Evolutionary conservation across 306 rosid genomes (phyloP).

Genomic region (Dryas drummondii): DNA sequence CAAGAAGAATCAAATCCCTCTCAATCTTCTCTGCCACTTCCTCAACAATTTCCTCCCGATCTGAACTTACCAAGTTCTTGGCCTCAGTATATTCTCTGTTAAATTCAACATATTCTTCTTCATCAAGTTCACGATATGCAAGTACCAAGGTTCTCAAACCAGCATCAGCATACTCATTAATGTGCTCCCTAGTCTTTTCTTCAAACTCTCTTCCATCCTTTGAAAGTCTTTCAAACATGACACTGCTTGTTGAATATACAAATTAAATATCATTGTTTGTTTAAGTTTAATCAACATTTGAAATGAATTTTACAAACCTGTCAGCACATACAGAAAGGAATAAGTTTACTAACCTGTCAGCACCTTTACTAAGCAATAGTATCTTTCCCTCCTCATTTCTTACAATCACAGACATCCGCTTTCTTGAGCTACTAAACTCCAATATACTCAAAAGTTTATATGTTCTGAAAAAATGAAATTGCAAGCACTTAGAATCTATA

Average conservation of each 20-base stretch:
- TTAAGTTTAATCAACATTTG: neutral
- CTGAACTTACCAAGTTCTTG: constrained; percentile 74
- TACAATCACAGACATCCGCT: constrained; percentile 89
- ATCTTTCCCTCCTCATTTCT: constrained; percentile 68
- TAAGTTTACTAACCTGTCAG: constrained; percentile 79
- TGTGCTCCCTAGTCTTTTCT: constrained; percentile 66
- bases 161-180: constrained; percentile 91
- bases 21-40: constrained; percentile 62
- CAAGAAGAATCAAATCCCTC: constrained; percentile 89
- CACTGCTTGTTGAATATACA: constrained; percentile 51
- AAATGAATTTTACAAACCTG: neutral
- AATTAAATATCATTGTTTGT: constrained; percentile 6
- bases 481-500: constrained; percentile 16
- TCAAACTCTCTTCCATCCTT: constrained; percentile 75
- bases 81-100: constrained; percentile 63
- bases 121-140: constrained; percentile 74
- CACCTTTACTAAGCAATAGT: constrained; percentile 81
- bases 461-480: constrained; percentile 49
- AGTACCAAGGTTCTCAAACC: constrained; percentile 94
- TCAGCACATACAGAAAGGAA: constrained; percentile 16
- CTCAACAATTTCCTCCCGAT: constrained; percentile 74
- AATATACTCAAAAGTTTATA: constrained; percentile 65
- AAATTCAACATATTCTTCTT: constrained; percentile 64
- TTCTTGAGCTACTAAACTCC: constrained; percentile 94
- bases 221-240: constrained; percentile 89